Evolutionary conservation across 805 yeast species (phyloP).

Genomic region (Ogataea chonburiensis): DNA sequence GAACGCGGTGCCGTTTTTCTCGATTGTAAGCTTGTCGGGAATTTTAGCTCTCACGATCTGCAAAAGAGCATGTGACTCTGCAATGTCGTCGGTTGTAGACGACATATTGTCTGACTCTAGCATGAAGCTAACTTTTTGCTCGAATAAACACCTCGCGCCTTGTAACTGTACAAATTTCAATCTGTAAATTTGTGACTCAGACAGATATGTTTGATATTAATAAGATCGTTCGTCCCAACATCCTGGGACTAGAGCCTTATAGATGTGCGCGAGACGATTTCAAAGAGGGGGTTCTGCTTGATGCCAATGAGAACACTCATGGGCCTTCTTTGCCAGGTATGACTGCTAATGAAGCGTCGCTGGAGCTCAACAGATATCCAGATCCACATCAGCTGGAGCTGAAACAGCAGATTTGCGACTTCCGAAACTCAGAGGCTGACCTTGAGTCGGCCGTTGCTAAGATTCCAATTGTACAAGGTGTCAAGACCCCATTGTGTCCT

Average conservation of each 20-base stretch:
- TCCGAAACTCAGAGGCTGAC: conserved; percentile 57
- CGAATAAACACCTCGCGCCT: too few relatives aligned
- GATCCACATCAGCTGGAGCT: conserved; percentile 90
- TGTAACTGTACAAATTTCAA: too few relatives aligned
- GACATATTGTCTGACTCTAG: too few relatives aligned
- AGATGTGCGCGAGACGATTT: conserved; percentile 97
- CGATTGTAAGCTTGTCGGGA: not conserved
- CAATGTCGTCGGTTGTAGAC: not conserved
- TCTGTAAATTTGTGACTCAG: conserved; percentile 3
- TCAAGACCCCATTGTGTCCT: conserved; percentile 32
- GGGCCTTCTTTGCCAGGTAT: conserved; percentile 70
- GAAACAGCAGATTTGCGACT: conserved; percentile 67
- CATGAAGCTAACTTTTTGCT: too few relatives aligned
- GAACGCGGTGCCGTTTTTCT: not conserved
- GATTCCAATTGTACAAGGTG: conserved; percentile 20
- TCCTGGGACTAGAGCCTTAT: conserved; percentile 80
- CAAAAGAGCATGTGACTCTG: not conserved
- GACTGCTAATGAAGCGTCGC: conserved; percentile 41
- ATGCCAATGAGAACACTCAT: conserved; percentile 94
- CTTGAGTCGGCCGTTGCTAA: conserved; percentile 23
- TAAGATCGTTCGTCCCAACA: conserved; percentile 79
- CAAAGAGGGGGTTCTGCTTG: conserved; percentile 81
- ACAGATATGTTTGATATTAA: conserved; percentile 49
- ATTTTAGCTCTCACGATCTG: not conserved
- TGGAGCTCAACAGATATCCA: conserved; percentile 86